phyloP scores from a whole-genome alignment of 345 rosid species.

The Pelargonium nanum region DNA sequence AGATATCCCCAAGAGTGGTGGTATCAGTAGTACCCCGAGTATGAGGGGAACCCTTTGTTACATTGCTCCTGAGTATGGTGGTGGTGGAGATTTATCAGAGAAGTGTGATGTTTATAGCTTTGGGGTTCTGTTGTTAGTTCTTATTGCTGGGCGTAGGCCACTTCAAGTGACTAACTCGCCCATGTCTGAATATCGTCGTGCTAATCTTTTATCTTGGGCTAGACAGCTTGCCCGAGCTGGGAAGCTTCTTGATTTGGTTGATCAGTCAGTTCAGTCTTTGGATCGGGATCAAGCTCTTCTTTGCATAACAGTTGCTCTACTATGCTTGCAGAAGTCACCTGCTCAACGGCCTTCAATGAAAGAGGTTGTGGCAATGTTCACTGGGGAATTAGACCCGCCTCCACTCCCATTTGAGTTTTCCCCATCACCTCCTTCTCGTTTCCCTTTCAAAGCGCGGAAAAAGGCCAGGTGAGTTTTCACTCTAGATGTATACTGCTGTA shows the following conservation, averaged over 20 bases:
- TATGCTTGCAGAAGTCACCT: constrained; percentile 77
- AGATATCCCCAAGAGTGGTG: constrained; percentile 65
- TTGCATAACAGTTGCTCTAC: constrained; percentile 60
- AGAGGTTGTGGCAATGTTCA: constrained; percentile 69
- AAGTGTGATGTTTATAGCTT: constrained; percentile 87
- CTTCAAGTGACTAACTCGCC: constrained; percentile 69
- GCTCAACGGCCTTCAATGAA: constrained; percentile 61
- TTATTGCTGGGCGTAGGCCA: constrained; percentile 81
- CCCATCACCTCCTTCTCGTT: constrained; percentile 63
- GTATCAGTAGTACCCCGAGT: constrained; percentile 82
- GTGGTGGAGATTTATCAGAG: constrained; percentile 59
- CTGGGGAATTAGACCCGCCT: constrained; percentile 44
- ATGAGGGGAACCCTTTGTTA: constrained; percentile 97
- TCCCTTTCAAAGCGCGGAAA: constrained; percentile 43
- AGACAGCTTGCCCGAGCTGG: constrained; percentile 63
- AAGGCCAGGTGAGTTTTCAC: constrained; percentile 22
- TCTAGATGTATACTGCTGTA: background rate
- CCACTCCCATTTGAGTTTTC: constrained; percentile 69
- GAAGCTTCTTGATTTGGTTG: constrained; percentile 72
- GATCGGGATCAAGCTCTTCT: constrained; percentile 64
- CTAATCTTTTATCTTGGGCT: constrained; percentile 88
- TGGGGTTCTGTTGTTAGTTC: constrained; percentile 65
- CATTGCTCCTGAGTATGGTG: constrained; percentile 83
- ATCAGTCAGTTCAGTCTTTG: constrained; percentile 38
- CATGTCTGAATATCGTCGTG: constrained; percentile 67